Conservation (phyloP, 2,329 filamentous ascomycete species). For the Diaporthe amygdali region DNA sequence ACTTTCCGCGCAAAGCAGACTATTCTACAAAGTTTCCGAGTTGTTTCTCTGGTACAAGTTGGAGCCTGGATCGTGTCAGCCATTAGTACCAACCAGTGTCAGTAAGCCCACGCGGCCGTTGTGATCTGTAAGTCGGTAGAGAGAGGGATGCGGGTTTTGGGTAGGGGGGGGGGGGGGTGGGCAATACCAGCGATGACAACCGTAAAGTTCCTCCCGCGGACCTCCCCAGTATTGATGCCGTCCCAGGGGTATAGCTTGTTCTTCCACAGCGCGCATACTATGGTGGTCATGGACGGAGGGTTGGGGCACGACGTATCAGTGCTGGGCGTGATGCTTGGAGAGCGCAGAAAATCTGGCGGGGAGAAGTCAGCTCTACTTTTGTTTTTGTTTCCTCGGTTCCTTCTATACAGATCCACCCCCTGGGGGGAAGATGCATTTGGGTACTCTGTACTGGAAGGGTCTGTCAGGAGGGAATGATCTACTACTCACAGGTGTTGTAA, state of each 20-base stretch:
- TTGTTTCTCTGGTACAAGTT: conserved; percentile 8
- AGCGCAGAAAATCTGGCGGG: background rate
- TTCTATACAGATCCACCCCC: too few relatives aligned
- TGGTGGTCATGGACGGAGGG: background rate
- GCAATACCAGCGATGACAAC: background rate
- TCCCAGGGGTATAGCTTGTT: background rate
- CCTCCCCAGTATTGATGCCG: background rate
- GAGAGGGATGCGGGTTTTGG: too few relatives aligned
- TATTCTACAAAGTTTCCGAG: background rate
- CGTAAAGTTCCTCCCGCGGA: background rate
- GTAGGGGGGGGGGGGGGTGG: too few relatives aligned
- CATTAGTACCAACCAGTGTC: too few relatives aligned
- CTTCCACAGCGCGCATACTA: conserved; percentile 5
- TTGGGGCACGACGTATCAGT: background rate
- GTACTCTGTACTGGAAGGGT: too few relatives aligned
- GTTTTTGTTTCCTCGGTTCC: too few relatives aligned
- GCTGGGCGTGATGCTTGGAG: background rate
- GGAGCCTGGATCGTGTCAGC: background rate
- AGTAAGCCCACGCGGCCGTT: too few relatives aligned
- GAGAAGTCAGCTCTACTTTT: too few relatives aligned
- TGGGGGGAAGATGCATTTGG: too few relatives aligned
- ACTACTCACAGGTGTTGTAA: background rate
- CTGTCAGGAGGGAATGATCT: too few relatives aligned
- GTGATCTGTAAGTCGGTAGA: too few relatives aligned
- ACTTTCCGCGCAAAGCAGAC: rapidly evolving